phyloP scores from a whole-genome alignment of 306 rosid genomes.

The Myrica gale region DNA sequence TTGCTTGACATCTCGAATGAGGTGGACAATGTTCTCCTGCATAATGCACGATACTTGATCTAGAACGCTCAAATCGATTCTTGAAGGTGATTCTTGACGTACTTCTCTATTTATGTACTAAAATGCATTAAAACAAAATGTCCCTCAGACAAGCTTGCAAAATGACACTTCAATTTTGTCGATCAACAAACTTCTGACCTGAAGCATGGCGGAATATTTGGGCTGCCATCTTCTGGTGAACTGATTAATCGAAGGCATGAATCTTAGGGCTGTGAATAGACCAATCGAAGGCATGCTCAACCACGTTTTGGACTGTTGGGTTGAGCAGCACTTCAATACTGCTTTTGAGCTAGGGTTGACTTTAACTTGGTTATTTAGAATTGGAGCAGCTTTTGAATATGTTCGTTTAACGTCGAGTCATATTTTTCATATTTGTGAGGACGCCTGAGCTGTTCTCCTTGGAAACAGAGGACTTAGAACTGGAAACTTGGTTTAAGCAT shows the following conservation, averaged over 20 bases:
- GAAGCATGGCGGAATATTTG: too few relatives aligned
- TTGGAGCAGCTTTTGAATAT: not conserved
- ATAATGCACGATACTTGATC: conserved; percentile 64
- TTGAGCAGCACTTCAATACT: too few relatives aligned
- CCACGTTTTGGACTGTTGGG: too few relatives aligned
- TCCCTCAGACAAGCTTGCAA: conserved; percentile 1
- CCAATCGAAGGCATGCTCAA: too few relatives aligned
- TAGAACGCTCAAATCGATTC: conserved; percentile 48
- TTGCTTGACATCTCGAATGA: conserved; percentile 69
- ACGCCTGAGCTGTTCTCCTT: not conserved
- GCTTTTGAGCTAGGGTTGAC: too few relatives aligned
- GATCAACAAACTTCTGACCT: too few relatives aligned
- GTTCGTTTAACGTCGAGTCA: not conserved
- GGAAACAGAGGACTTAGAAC: not conserved
- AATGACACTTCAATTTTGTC: not conserved
- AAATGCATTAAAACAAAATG: not conserved
- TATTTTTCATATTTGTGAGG: not conserved
- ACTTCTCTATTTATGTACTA: too few relatives aligned
- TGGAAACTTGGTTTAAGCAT: not conserved
- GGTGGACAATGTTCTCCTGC: conserved; percentile 61
- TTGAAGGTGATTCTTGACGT: too few relatives aligned
- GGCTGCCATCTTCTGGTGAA: too few relatives aligned
- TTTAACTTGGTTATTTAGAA: not conserved
- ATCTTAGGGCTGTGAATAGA: too few relatives aligned
- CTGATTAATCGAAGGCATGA: too few relatives aligned